phyloP scores from a whole-genome alignment of 179 eudicot species.

The Gypsophila paniculata region DNA sequence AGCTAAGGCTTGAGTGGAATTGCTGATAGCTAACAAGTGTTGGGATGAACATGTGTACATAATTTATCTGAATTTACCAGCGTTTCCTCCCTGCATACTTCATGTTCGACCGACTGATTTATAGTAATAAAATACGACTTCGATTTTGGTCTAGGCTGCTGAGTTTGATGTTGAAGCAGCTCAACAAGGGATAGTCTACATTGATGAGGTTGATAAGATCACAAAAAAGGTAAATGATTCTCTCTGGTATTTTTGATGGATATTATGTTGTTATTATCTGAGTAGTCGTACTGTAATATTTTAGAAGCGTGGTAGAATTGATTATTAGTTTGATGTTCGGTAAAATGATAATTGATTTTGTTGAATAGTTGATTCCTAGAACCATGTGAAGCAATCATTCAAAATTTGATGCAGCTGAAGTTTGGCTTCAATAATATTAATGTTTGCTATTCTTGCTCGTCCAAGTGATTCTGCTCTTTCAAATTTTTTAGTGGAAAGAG shows the following conservation, averaged over 20 bases:
- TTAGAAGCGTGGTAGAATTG: neutral
- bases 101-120: neutral
- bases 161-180: constrained; percentile 90
- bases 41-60: neutral
- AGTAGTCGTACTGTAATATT: neutral
- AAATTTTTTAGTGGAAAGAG: neutral
- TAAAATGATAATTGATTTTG: neutral
- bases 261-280: neutral
- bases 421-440: neutral
- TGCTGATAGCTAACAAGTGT: neutral
- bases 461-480: neutral
- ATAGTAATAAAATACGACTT: neutral
- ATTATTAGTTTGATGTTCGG: neutral
- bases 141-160: constrained; percentile 53
- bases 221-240: constrained; percentile 62
- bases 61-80: neutral
- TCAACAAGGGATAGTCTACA: constrained; percentile 95
- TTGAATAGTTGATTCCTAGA: neutral
- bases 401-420: neutral
- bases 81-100: neutral
- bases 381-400: neutral
- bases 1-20: neutral
- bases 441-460: neutral
- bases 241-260: constrained; percentile 2
- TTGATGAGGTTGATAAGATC: constrained; percentile 95